Percentiles rank a stretch among this genome's conserved stretches.
Evolutionary conservation across 371 early-diverging fungal species (phyloP).

Genomic region (Actinomucor elegans): DNA sequence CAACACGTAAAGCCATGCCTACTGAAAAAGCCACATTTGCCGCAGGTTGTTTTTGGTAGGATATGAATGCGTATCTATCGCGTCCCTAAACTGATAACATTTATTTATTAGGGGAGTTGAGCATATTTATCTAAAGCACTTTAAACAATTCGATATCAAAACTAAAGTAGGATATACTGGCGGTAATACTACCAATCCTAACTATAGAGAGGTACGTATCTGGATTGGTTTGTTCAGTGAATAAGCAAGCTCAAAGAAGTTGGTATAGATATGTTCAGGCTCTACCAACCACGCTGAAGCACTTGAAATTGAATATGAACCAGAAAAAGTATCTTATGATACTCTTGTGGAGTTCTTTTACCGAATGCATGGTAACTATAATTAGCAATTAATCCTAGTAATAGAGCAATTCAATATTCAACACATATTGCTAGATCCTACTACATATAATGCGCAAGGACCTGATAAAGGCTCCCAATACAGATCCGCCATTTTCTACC

Average conservation of each 20-base stretch:
- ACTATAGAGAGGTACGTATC: slow-evolving; percentile 61
- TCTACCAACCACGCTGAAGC: slow-evolving; percentile 86
- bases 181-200: slow-evolving; percentile 57
- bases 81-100: background rate
- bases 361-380: slow-evolving; percentile 71
- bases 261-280: slow-evolving; percentile 64
- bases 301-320: slow-evolving; percentile 75
- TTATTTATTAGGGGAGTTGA: slow-evolving; percentile 80
- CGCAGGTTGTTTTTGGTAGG: slow-evolving; percentile 46
- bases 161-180: slow-evolving; percentile 87
- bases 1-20: background rate
- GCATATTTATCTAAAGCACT: slow-evolving; percentile 68
- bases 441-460: slow-evolving; percentile 40
- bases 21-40: slow-evolving; percentile 43
- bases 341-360: slow-evolving; percentile 83
- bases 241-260: too few species aligned
- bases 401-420: too few species aligned
- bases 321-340: slow-evolving; percentile 63
- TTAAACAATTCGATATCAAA: slow-evolving; percentile 53
- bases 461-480: slow-evolving; percentile 42
- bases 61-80: background rate
- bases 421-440: slow-evolving; percentile 31
- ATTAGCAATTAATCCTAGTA: too few species aligned
- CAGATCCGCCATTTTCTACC: slow-evolving; percentile 85
- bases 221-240: background rate